Percentiles rank a stretch among this genome's conserved stretches.
Evolutionary conservation across 1,284 basidiomycete species (phyloP).

Genomic region (Polyporus tsugae): DNA sequence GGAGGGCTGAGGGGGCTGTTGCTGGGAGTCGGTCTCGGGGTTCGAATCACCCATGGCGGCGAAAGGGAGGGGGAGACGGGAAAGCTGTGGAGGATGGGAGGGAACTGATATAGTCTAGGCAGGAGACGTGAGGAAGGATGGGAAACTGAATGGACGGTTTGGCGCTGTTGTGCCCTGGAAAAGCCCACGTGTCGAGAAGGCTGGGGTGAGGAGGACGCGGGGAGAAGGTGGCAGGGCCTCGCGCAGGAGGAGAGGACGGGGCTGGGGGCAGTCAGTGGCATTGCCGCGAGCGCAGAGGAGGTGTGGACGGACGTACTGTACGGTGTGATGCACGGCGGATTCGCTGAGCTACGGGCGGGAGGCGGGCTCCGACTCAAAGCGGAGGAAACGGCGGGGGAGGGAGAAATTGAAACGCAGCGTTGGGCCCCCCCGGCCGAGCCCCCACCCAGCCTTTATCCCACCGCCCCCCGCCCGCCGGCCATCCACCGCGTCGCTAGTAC

Average conservation of each 20-base stretch:
- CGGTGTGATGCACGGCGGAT: conserved; percentile 12
- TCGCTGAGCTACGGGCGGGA: conserved; percentile 39
- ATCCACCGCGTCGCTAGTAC: too few relatives aligned
- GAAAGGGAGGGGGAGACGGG: conserved; percentile 26
- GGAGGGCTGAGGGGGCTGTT: conserved; percentile 43
- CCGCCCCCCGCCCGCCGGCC: conserved; percentile 11
- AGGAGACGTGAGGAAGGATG: conserved; percentile 34
- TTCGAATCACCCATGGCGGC: conserved; percentile 43
- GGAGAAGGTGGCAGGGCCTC: conserved; percentile 21
- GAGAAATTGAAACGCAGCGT: conserved; percentile 36
- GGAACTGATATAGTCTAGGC: conserved; percentile 33
- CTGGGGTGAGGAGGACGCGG: conserved; percentile 23
- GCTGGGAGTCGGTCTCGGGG: conserved; percentile 49
- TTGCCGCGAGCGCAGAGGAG: neutral
- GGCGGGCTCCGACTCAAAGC: conserved; percentile 43
- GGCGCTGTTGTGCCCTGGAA: conserved; percentile 26
- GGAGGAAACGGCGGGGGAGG: conserved; percentile 38
- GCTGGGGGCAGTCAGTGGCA: conserved; percentile 12
- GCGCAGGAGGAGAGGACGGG: conserved; percentile 23
- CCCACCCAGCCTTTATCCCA: conserved; percentile 9
- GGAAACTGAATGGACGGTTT: conserved; percentile 33
- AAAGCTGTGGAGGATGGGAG: conserved; percentile 31
- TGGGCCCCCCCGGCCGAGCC: conserved; percentile 1
- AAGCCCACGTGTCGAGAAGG: conserved; percentile 35
- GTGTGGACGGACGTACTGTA: neutral